Base-by-base conservation (phyloP, 129 eudicot species). In the Chrysanthemum lavandulifolium region DNA sequence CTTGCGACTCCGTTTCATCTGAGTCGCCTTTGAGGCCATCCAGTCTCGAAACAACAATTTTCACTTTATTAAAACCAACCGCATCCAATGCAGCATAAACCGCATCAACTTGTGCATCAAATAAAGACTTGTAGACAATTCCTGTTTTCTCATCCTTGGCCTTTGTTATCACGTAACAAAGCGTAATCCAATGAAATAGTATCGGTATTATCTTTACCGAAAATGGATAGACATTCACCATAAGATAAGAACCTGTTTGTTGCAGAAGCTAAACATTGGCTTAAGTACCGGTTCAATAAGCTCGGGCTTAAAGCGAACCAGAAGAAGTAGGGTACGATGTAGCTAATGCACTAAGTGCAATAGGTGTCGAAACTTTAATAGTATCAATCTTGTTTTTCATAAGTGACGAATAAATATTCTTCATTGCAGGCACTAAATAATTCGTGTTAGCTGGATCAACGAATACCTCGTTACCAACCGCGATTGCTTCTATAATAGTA, bases 71-170 rank as follows among this genome's bases (percentile, higher is more conserved):
- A 59, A 71, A 88, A 4, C 77, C 59, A 1, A 95, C 53, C 0
- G 83, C 88, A 12, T 74, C 48, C 86, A 88, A 83, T 1, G 97
- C 99, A 0, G 96, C 89, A 13, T 47, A 88, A 54, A 95, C 99
- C 14, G 99, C 99, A 73, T 95, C 99, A 29, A 88, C 47, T 56
- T 95, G 97, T 64, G 99, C 99, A 27, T 95, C 99, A 23, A 95
- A 70, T 0, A 95, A 73, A 65, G 82, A 82, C 23, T 85, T 79
- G 81, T 95, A 95, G 2, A 78, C 66, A 8, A 86, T 68, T 14
- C 99, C 99, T 29, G 86, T 75, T 45, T 79, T 83, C 0, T 94
- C 68, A 69, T 95, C 97, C n/a, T 50, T 72, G 89, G 70, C 92
- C 90, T 0, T 73, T 21, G 53, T 87, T 86, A 25, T 82, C 81